Conservation (phyloP, 1,284 basidiomycete genomes). For the Ceratobasidium sp. region DNA sequence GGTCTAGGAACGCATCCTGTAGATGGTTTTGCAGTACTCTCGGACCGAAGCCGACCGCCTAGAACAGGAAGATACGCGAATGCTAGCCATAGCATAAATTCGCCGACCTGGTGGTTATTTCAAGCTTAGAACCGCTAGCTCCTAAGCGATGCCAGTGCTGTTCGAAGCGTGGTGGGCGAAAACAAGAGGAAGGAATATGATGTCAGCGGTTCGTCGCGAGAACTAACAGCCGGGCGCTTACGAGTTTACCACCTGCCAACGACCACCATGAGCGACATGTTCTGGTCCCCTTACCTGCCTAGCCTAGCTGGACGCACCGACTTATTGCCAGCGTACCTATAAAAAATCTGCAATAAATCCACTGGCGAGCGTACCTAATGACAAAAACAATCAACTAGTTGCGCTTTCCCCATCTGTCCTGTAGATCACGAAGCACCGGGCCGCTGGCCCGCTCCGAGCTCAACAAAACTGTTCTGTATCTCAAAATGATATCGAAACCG, state of each 20-base stretch:
- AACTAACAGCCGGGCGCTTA: too few species aligned
- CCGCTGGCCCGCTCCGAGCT: conserved; percentile 56
- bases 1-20: not conserved
- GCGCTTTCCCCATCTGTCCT: conserved; percentile 16
- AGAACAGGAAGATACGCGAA: not conserved
- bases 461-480: conserved; percentile 57
- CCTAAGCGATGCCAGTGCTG: not conserved
- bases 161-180: not conserved
- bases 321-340: too few species aligned
- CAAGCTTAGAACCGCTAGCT: conserved; percentile 6
- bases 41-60: conserved; percentile 16
- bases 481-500: conserved; percentile 50
- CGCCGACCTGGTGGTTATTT: conserved; percentile 1
- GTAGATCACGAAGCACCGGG: not conserved
- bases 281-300: too few species aligned
- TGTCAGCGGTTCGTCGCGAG: not conserved
- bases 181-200: not conserved
- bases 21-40: not conserved
- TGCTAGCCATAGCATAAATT: conserved; percentile 1
- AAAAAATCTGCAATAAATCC: not conserved
- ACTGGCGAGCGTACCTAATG: not conserved
- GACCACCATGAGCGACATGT: not conserved
- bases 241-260: too few species aligned
- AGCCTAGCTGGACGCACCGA: too few species aligned
- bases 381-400: not conserved